Evolutionary conservation across 805 yeast species (phyloP).

Genomic region (Lachancea cidri): DNA sequence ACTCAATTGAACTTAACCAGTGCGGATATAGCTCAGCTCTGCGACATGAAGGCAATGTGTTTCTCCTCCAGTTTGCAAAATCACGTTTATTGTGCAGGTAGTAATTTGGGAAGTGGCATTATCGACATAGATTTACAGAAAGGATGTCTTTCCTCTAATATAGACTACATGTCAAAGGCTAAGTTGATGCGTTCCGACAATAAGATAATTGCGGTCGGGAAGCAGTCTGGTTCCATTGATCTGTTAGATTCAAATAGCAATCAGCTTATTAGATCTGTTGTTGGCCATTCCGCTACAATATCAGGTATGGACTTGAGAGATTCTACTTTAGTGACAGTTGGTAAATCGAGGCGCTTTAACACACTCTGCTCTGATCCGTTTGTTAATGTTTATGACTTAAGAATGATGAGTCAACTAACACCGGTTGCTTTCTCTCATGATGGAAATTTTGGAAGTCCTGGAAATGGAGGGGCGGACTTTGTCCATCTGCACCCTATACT

Average conservation of each 20-base stretch:
- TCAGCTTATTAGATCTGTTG: slow-evolving; percentile 47
- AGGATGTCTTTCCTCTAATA: slow-evolving; percentile 33
- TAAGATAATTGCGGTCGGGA: slow-evolving; percentile 55
- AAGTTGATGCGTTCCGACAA: slow-evolving; percentile 45
- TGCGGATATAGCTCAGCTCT: slow-evolving; percentile 30
- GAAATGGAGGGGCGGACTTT: slow-evolving; percentile 66
- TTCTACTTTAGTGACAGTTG: slow-evolving; percentile 70
- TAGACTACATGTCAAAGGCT: slow-evolving; percentile 42
- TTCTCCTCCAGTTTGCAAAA: slow-evolving; percentile 38
- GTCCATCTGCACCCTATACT: slow-evolving; percentile 83
- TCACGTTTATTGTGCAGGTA: slow-evolving; percentile 43
- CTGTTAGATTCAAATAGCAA: slow-evolving; percentile 52
- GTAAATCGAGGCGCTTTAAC: slow-evolving; percentile 63
- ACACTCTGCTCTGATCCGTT: slow-evolving; percentile 65
- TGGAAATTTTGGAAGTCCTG: slow-evolving; percentile 38
- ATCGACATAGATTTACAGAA: slow-evolving; percentile 40
- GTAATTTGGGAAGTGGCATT: slow-evolving; percentile 31
- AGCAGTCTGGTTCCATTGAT: slow-evolving; percentile 55
- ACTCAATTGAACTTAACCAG: slow-evolving; percentile 32
- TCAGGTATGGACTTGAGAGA: slow-evolving; percentile 64
- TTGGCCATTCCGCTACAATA: slow-evolving; percentile 55
- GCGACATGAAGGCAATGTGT: slow-evolving; percentile 38
- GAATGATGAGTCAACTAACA: slow-evolving; percentile 62
- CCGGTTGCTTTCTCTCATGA: slow-evolving; percentile 75
- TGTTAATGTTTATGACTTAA: slow-evolving; percentile 74